phyloP scores from a whole-genome alignment of 495 filamentous ascomycete genomes.

The Aspergillus conjunctus region DNA sequence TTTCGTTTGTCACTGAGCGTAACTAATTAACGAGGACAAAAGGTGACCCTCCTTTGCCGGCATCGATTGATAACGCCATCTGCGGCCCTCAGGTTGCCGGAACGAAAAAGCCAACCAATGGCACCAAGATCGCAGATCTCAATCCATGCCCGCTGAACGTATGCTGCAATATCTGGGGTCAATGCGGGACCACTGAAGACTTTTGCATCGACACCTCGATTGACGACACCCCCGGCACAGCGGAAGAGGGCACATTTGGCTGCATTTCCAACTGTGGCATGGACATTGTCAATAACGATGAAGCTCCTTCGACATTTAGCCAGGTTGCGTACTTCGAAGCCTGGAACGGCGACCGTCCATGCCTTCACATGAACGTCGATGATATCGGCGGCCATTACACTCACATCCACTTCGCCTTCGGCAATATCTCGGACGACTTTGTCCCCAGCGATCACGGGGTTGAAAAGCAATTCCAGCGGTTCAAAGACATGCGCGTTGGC shows the following conservation, averaged over 20 bases:
- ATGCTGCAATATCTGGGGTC: conserved; percentile 32
- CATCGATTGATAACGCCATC: conserved; percentile 32
- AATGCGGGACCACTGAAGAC: conserved; percentile 48
- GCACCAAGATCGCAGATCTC: conserved; percentile 23
- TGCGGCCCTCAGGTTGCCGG: conserved; percentile 50
- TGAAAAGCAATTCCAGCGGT: conserved; percentile 27
- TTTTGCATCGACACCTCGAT: conserved; percentile 43
- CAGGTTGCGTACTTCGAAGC: not conserved
- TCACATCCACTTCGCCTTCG: conserved; percentile 50
- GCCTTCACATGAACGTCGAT: conserved; percentile 1
- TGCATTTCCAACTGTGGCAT: conserved; percentile 53
- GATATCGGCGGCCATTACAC: conserved; percentile 28
- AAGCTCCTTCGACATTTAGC: not conserved
- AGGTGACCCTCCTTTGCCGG: conserved; percentile 49
- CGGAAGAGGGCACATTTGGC: conserved; percentile 32
- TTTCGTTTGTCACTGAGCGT: not conserved
- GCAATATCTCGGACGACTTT: conserved; percentile 31
- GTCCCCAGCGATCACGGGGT: conserved; percentile 16
- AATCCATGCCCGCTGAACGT: conserved; percentile 34
- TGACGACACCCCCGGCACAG: conserved; percentile 39
- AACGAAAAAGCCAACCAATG: conserved; percentile 26
- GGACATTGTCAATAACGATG: conserved; percentile 32
- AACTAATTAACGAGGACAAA: not conserved
- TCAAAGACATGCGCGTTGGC: conserved; percentile 22
- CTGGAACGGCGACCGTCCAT: not conserved